These are phyloP conservation scores for Nadsonia starkeyi-henricii DNA, from an alignment of 1,139 yeast genomes.

Conservation along the genomic window DNA sequence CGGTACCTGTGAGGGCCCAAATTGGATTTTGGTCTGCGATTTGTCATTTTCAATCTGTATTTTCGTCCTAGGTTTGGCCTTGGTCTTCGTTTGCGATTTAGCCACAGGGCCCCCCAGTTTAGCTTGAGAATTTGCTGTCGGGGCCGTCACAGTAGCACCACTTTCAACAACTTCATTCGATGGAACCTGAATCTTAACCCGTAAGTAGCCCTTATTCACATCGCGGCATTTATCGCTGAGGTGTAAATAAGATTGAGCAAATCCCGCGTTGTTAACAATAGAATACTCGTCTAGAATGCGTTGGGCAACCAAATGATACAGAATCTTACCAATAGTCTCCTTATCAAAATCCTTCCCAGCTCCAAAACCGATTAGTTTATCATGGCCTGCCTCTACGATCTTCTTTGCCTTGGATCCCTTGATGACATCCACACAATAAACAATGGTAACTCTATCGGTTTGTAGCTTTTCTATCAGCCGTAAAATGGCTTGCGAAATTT, in stretches of 20 bases:
- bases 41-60: background rate
- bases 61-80: background rate
- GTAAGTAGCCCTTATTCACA: constrained; percentile 32
- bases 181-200: constrained; percentile 26
- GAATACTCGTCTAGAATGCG: constrained; percentile 62
- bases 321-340: constrained; percentile 65
- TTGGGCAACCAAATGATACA: constrained; percentile 59
- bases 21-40: background rate
- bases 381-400: constrained; percentile 50
- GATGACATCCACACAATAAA: constrained; percentile 72
- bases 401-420: constrained; percentile 59
- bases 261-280: constrained; percentile 59
- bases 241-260: constrained; percentile 61
- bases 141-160: background rate
- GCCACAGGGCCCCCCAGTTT: too few relatives aligned
- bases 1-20: background rate
- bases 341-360: constrained; percentile 48
- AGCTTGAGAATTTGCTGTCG: background rate
- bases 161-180: background rate
- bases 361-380: constrained; percentile 49
- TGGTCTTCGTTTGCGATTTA: background rate
- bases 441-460: constrained; percentile 48
- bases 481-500: constrained; percentile 45
- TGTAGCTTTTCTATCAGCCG: constrained; percentile 37
- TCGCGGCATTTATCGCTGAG: constrained; percentile 39